Evolutionary conservation across 2,329 filamentous ascomycete genomes (phyloP).

Genomic region (Cercospora zeina): DNA sequence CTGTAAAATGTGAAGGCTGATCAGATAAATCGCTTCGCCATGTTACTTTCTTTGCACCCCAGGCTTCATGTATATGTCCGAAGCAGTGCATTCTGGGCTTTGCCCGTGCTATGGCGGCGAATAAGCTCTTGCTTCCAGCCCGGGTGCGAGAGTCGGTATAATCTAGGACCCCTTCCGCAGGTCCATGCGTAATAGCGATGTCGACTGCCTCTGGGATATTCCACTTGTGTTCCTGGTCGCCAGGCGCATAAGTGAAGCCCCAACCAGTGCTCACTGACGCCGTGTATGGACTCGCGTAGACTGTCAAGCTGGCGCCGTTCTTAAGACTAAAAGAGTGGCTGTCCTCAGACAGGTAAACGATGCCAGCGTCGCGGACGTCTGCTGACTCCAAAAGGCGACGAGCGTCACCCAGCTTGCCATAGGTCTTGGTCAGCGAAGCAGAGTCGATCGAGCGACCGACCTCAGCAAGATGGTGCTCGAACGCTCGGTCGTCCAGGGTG

Average conservation of each 20-base stretch:
- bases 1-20: slow-evolving; percentile 46
- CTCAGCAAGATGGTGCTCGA: slow-evolving; percentile 19
- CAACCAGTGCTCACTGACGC: slow-evolving; percentile 51
- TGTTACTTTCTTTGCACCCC: slow-evolving; percentile 47
- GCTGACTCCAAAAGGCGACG: slow-evolving; percentile 25
- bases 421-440: slow-evolving; percentile 10
- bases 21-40: slow-evolving; percentile 42
- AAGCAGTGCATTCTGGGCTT: slow-evolving; percentile 61
- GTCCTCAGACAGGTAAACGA: slow-evolving; percentile 60
- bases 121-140: slow-evolving; percentile 59
- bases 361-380: slow-evolving; percentile 48
- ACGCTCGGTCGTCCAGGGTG: slow-evolving; percentile 50
- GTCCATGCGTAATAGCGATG: slow-evolving; percentile 63
- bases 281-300: slow-evolving; percentile 58
- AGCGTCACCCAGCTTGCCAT: slow-evolving; percentile 25
- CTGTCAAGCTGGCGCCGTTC: slow-evolving; percentile 52
- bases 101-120: slow-evolving; percentile 53
- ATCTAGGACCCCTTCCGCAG: slow-evolving; percentile 56
- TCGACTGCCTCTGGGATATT: slow-evolving; percentile 47
- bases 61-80: slow-evolving; percentile 62
- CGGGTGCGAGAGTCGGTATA: slow-evolving; percentile 32
- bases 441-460: not conserved
- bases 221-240: slow-evolving; percentile 47
- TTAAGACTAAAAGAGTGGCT: slow-evolving; percentile 48
- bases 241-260: slow-evolving; percentile 54